Conservation (phyloP, 176 grass and related monocot species). For the Aegilops bicornis region DNA sequence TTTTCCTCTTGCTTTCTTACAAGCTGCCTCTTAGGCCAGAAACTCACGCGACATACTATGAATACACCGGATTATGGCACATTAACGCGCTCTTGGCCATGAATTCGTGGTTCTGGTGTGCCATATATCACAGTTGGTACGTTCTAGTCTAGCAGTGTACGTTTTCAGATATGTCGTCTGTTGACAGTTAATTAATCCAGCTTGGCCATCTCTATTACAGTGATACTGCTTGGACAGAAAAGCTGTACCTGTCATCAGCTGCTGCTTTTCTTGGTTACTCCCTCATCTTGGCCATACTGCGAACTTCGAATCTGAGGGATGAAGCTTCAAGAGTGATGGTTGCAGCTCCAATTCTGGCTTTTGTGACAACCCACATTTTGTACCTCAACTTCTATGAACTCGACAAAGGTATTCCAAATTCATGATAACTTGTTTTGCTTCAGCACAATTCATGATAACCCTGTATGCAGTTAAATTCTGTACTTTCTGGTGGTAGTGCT, state of each 20-base stretch:
- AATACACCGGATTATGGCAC: slow-evolving; percentile 86
- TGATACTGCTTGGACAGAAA: slow-evolving; percentile 73
- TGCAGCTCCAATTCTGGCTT: slow-evolving; percentile 83
- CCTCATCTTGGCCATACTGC: slow-evolving; percentile 66
- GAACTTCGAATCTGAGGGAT: slow-evolving; percentile 65
- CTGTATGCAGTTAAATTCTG: no score
- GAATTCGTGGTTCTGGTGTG: slow-evolving; percentile 97
- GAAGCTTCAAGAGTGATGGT: slow-evolving; percentile 93
- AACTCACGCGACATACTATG: slow-evolving; percentile 73
- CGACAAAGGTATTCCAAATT: slow-evolving; percentile 61
- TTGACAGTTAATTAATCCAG: background rate
- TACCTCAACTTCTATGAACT: slow-evolving; percentile 94
- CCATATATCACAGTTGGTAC: slow-evolving; percentile 91
- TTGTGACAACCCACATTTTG: slow-evolving; percentile 89
- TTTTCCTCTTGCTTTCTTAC: slow-evolving; percentile 81
- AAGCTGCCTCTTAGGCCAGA: slow-evolving; percentile 75
- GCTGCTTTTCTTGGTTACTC: slow-evolving; percentile 81
- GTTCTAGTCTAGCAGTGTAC: background rate
- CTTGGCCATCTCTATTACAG: slow-evolving; percentile 39
- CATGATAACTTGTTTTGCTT: background rate
- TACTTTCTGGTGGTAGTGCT: background rate
- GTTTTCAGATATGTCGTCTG: background rate
- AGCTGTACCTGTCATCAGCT: slow-evolving; percentile 66
- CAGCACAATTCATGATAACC: no score
- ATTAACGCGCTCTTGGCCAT: slow-evolving; percentile 77